Percentiles rank a stretch among this genome's conserved stretches.
Evolutionary conservation across 2,329 filamentous ascomycete genomes (phyloP).

Genomic region (Venturia asperata): DNA sequence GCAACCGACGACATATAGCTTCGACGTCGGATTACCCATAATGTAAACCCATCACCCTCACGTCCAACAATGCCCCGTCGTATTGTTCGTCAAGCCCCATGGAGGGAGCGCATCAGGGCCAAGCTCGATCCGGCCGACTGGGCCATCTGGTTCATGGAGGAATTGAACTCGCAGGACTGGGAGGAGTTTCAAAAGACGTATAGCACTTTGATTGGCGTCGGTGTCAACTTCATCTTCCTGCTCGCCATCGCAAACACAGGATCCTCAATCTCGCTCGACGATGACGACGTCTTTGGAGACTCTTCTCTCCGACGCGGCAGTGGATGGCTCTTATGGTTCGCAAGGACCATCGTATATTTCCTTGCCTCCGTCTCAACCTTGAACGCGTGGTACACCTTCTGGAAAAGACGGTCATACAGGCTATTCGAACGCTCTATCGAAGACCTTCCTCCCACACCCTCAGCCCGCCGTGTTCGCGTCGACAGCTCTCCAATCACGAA

Average conservation of each 20-base stretch:
- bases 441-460: slow-evolving; percentile 66
- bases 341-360: slow-evolving; percentile 60
- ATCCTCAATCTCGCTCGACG: slow-evolving; percentile 39
- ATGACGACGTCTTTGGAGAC: slow-evolving; percentile 82
- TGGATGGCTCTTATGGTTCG: slow-evolving; percentile 18
- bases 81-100: slow-evolving; percentile 72
- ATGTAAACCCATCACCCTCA: slow-evolving; percentile 19
- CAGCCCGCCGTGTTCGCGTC: slow-evolving; percentile 79
- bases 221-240: slow-evolving; percentile 71
- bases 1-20: slow-evolving; percentile 12
- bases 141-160: slow-evolving; percentile 82
- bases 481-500: slow-evolving; percentile 72
- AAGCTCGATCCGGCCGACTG: slow-evolving; percentile 84
- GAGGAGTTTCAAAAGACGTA: slow-evolving; percentile 68
- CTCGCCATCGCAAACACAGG: slow-evolving; percentile 73
- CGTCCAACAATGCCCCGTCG: slow-evolving; percentile 55
- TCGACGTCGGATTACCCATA: not conserved
- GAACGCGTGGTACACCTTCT: slow-evolving; percentile 78
- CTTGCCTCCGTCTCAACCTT: slow-evolving; percentile 59
- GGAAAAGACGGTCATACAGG: slow-evolving; percentile 76
- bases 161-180: slow-evolving; percentile 86
- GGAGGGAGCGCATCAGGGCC: slow-evolving; percentile 71
- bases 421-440: slow-evolving; percentile 86
- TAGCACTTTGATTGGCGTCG: slow-evolving; percentile 67
- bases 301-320: slow-evolving; percentile 29